Conservation (phyloP, 305 asterid genomes). For the Coffea humblotiana region DNA sequence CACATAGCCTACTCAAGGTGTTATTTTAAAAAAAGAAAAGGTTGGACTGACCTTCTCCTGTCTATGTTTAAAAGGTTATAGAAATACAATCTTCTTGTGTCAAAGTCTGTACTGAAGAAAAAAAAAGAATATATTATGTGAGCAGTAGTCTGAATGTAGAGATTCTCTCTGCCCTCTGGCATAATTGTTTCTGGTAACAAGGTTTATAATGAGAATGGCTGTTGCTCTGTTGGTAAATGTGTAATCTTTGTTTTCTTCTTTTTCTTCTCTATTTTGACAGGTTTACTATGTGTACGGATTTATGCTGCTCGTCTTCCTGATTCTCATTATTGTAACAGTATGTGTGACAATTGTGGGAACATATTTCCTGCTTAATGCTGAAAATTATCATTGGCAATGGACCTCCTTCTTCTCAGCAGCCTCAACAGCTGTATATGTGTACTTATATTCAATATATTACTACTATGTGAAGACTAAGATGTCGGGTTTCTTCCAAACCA, state of each 20-base stretch:
- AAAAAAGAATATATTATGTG: background rate
- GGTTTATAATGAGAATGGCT: background rate
- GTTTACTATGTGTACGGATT: conserved; percentile 69
- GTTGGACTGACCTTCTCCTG: too few relatives aligned
- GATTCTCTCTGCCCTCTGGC: background rate
- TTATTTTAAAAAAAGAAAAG: background rate
- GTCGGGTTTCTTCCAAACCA: conserved; percentile 69
- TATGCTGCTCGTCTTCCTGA: conserved; percentile 63
- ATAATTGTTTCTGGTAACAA: background rate
- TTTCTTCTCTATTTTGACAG: conserved; percentile 32
- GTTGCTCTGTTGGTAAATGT: background rate
- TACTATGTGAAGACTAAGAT: conserved; percentile 60
- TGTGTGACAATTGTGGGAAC: conserved; percentile 72
- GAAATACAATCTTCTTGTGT: background rate
- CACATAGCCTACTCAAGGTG: background rate
- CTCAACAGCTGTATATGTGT: conserved; percentile 58
- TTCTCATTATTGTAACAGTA: conserved; percentile 58
- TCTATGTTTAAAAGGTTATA: background rate
- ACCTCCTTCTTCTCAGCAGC: conserved; percentile 66
- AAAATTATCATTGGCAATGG: conserved; percentile 76
- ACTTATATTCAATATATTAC: conserved; percentile 57
- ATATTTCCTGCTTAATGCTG: conserved; percentile 66
- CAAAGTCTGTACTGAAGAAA: background rate
- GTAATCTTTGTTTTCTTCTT: background rate
- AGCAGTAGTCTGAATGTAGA: background rate